phyloP scores from a whole-genome alignment of 1,284 basidiomycete genomes.

The Fereydounia khargensis region DNA sequence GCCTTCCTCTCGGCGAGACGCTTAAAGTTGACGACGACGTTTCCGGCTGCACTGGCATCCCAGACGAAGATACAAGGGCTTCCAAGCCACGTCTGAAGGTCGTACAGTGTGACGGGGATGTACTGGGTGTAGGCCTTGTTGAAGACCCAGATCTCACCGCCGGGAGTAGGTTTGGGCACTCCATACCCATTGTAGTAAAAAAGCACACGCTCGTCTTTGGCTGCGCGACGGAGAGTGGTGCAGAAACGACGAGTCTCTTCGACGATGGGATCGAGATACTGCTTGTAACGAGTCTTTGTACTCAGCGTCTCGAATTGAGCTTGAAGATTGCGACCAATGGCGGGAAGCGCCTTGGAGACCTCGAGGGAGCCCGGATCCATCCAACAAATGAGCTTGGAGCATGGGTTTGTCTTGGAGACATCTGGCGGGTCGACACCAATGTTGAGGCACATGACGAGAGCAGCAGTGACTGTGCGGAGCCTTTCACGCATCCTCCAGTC shows the following conservation, averaged over 20 bases:
- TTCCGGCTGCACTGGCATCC: conserved; percentile 95
- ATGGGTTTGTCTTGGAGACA: conserved; percentile 93
- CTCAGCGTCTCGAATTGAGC: conserved; percentile 91
- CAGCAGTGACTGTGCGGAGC: conserved; percentile 81
- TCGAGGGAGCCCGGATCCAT: conserved; percentile 89
- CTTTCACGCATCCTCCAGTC: conserved; percentile 73
- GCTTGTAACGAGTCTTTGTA: conserved; percentile 65
- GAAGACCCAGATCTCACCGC: conserved; percentile 98
- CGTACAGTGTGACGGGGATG: conserved; percentile 90
- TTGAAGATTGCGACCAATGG: conserved; percentile 85
- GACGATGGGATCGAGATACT: conserved; percentile 87
- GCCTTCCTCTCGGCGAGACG: conserved; percentile 81
- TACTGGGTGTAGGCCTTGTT: conserved; percentile 97
- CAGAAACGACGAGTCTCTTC: conserved; percentile 92
- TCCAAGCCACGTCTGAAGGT: conserved; percentile 77
- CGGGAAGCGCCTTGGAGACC: conserved; percentile 56
- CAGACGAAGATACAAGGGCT: conserved; percentile 96
- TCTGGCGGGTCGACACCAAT: conserved; percentile 97
- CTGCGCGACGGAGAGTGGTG: conserved; percentile 76
- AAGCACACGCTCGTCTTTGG: conserved; percentile 88
- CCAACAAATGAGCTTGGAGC: conserved; percentile 94
- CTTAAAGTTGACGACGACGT: conserved; percentile 88
- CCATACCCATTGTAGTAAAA: conserved; percentile 99
- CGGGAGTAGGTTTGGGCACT: conserved; percentile 92
- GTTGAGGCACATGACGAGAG: conserved; percentile 92